These are phyloP conservation scores for Physcomitrellopsis africana DNA, from an alignment of 225 moss, liverwort and hornwort species.

Conservation along the genomic window DNA sequence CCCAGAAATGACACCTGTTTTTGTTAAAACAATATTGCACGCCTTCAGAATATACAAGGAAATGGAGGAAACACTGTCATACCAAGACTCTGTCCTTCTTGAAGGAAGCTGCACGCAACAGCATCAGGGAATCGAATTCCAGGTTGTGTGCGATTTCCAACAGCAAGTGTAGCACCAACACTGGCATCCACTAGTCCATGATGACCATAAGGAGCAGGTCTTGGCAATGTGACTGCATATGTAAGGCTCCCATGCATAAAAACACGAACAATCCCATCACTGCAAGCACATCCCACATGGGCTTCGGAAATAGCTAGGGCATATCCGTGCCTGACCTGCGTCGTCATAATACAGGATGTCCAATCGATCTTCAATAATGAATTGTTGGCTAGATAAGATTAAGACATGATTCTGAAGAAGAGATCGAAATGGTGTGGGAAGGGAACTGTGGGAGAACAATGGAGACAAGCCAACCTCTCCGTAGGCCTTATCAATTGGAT, in stretches of 20 bases:
- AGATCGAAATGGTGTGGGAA: not conserved
- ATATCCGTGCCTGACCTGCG: constrained; percentile 81
- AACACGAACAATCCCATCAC: constrained; percentile 81
- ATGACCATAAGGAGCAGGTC: constrained; percentile 78
- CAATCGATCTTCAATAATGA: constrained; percentile 29
- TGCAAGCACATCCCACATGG: constrained; percentile 83
- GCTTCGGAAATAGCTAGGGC: constrained; percentile 76
- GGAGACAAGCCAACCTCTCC: not conserved
- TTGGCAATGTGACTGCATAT: constrained; percentile 73
- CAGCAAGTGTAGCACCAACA: constrained; percentile 62
- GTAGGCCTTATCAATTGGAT: constrained; percentile 1
- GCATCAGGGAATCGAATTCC: constrained; percentile 81
- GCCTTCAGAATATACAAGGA: constrained; percentile 12
- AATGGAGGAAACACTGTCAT: constrained; percentile 4
- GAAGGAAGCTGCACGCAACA: constrained; percentile 74
- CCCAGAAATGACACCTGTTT: not conserved
- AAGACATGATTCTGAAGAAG: not conserved
- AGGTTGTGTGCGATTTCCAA: constrained; percentile 66
- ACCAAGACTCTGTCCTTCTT: constrained; percentile 75
- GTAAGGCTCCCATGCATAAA: constrained; percentile 77
- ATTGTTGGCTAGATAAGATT: not conserved
- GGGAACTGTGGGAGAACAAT: not conserved
- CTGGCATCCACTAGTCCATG: constrained; percentile 77
- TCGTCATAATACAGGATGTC: constrained; percentile 24
- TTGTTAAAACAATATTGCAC: not conserved